Base-by-base conservation (phyloP, 2,329 filamentous ascomycete genomes). In the Exophiala spinifera region DNA sequence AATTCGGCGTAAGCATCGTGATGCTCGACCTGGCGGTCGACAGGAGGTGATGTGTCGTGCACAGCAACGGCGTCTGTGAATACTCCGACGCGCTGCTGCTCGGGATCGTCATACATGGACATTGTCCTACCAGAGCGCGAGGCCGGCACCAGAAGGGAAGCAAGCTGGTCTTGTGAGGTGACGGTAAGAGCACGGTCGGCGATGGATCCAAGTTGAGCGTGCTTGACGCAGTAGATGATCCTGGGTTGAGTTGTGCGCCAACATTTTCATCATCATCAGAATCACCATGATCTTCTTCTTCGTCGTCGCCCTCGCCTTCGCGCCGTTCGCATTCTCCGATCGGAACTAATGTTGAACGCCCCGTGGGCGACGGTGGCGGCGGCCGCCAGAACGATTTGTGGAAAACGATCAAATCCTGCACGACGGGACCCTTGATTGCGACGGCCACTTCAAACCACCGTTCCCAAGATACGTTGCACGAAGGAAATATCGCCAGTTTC, bases 381-480 rank as follows among this genome's bases (percentile, higher is more conserved):
- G 28, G 45, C 17, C 31, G 46, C 89, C 89, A 94, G n/a, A 89
- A 86, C 1, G 72, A 67, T 7, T 74, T 67, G 70, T 88, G 90
- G 65, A 92, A 92, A 1, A 74, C 67, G 39, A 87, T 61, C 36
- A 94, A 79, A n/a, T 79, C 74, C 3, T 68, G 63, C 0, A 90
- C 82, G 0, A 86, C 75, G 0, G 77, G 74, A 0, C 88, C 88
- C 5, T 76, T 75, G 10, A 92, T 70, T 51, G 84, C 82, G 3
- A 92, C 73, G 52, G 85, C 89, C 0, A 86, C 87, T 68, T 95
- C 89, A 21, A 92, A 85, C 89, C 89, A 95, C n/a, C 82, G 72
- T 69, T 94, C 89, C 87, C 87, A 94, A 65, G 87, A 91, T 3
- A 95, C 82, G 63, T 95, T 95, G 69, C 88, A 91, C 63, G 86